Evolutionary conservation across 1,284 basidiomycete genomes (phyloP), one percentile per base, ranked within the genome.

Genomic region (Apiotrichum gamsii): DNA sequence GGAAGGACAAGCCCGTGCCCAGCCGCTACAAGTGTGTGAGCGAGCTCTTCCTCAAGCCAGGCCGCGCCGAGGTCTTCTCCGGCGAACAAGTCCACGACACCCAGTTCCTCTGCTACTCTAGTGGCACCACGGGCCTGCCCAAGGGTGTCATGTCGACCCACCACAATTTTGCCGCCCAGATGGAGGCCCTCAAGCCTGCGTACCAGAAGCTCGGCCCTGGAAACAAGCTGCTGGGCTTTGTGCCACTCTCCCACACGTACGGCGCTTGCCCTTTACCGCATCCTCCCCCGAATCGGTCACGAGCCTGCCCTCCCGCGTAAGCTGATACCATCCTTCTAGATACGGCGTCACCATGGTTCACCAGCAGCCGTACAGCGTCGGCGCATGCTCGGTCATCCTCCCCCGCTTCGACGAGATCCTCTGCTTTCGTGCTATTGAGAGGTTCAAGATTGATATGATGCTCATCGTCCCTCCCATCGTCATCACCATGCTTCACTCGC

Each of bases 391-490:
- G 2, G 78, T 88, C 19, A 70, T 94, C 39, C 78, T 86, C 61
- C 75, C 81, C 0, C 79, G 79, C 15, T 93, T 90, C 67, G 64
- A 67, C 23, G 66, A 70, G 39, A 54, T 58, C 11, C 31, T 56
- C 20, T 83, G 89, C 52, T 81, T 89, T 3, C 75, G 77, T 9
- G 70, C 76, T 19, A 89, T 88, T 57, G 84, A 85, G 62, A 74
- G 75, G 53, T 87, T 85, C 73, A 78, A 76, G 46, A 77, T 83
- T 43, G 84, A 83, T 0, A 69, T 74, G 32, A 62, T 78, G 1
- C 72, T 89, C 5, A 77, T 93, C 35, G 90, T 93, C 0, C 90
- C 91, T 0, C 90, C 90, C 0, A 82, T 95, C 36, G 73, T 90
- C 3, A 81, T 94, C 36, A 61, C 61, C 8, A 51, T 73, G 23